Evolutionary conservation across 495 filamentous ascomycete species (phyloP).

Genomic region (Chaetomium tenue): DNA sequence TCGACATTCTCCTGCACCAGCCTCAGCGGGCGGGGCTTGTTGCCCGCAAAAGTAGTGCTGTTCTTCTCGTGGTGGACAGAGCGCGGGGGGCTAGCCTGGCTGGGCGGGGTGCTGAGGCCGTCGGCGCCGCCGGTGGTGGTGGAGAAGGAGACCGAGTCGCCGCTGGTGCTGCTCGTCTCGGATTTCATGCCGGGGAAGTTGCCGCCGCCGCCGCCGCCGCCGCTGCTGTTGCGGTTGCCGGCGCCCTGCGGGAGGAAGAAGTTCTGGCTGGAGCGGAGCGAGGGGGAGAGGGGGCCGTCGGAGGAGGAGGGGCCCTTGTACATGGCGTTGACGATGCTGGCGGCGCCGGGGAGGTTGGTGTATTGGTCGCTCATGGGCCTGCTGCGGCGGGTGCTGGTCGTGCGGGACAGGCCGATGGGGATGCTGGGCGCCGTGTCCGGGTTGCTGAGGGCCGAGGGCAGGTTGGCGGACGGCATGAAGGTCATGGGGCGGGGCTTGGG

Average conservation of each 20-base stretch:
- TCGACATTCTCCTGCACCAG: slow-evolving; percentile 68
- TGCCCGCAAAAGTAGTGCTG: slow-evolving; percentile 61
- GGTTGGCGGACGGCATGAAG: slow-evolving; percentile 51
- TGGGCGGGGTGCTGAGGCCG: slow-evolving; percentile 55
- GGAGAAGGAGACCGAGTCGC: slow-evolving; percentile 48
- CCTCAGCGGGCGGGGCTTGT: slow-evolving; percentile 78
- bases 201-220: slow-evolving; percentile 37
- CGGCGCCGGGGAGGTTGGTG: slow-evolving; percentile 60
- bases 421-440: slow-evolving; percentile 82
- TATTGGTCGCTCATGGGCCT: slow-evolving; percentile 71
- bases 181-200: slow-evolving; percentile 56
- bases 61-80: slow-evolving; percentile 55
- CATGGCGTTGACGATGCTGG: slow-evolving; percentile 78
- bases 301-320: slow-evolving; percentile 58
- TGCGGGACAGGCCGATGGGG: slow-evolving; percentile 63
- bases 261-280: slow-evolving; percentile 47
- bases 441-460: slow-evolving; percentile 52
- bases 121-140: slow-evolving; percentile 41
- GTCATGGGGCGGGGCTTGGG: slow-evolving; percentile 63
- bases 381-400: slow-evolving; percentile 56
- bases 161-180: slow-evolving; percentile 63
- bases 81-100: slow-evolving; percentile 52
- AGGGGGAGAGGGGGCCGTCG: slow-evolving; percentile 56
- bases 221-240: slow-evolving; percentile 51
- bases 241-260: slow-evolving; percentile 46